Conservation (phyloP, 257 asterid genomes). For the Orobanche coerulescens region DNA sequence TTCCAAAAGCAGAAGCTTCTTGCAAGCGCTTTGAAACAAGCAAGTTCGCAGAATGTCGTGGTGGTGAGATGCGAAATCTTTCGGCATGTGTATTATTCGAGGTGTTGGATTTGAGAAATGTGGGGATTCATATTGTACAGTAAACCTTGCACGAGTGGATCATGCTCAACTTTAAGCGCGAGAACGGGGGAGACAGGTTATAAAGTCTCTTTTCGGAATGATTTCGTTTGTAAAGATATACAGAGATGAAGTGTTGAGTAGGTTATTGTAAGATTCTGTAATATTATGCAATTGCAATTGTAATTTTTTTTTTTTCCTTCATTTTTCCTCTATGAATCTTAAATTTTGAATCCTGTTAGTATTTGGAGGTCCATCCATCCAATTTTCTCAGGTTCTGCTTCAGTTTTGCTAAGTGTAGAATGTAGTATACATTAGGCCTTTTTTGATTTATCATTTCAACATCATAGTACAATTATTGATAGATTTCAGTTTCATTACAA, state of each 20-base stretch:
- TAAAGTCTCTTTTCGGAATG: neutral
- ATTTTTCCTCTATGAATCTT: constrained; percentile 31
- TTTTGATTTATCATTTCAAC: constrained; percentile 18
- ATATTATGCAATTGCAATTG: constrained; percentile 34
- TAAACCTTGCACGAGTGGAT: neutral
- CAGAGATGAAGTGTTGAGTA: constrained; percentile 15
- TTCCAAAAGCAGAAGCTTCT: neutral
- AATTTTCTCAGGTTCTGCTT: constrained; percentile 22
- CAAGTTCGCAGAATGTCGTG: too few species aligned
- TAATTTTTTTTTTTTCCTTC: constrained; percentile 32
- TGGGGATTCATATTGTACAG: constrained; percentile 25
- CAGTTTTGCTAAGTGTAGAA: constrained; percentile 27
- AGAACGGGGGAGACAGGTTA: constrained; percentile 15
- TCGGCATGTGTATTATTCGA: neutral
- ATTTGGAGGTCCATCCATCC: constrained; percentile 9
- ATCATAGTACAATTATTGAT: constrained; percentile 27
- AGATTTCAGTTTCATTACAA: neutral
- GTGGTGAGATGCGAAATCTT: neutral
- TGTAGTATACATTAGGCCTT: constrained; percentile 18
- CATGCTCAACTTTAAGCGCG: constrained; percentile 21
- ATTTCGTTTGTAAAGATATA: constrained; percentile 29
- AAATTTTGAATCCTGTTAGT: constrained; percentile 17
- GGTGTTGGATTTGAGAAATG: constrained; percentile 14
- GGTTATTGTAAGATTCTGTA: constrained; percentile 8
- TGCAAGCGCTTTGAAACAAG: neutral